Evolutionary conservation across 2,329 filamentous ascomycete species (phyloP).

Genomic region (Seiridium unicorne): DNA sequence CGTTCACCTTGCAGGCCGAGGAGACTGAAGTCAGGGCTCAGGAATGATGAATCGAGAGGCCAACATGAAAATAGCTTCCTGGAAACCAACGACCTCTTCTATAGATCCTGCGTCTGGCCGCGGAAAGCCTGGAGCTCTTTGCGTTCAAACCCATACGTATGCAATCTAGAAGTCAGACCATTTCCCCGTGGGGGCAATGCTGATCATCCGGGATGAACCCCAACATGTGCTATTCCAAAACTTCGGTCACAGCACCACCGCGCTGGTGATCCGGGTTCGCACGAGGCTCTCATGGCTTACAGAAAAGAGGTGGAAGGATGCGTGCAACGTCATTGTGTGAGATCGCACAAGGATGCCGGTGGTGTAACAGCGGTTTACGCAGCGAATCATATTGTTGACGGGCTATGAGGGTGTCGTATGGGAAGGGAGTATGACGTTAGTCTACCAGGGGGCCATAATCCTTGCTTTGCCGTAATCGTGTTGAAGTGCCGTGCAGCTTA

Average conservation of each 20-base stretch:
- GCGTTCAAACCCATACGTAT: no score
- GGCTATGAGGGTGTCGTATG: neutral
- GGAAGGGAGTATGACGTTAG: neutral
- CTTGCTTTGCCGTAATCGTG: neutral
- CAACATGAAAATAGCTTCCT: neutral
- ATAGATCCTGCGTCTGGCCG: neutral
- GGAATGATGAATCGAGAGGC: neutral
- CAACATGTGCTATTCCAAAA: neutral
- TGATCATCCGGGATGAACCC: slow-evolving; percentile 2
- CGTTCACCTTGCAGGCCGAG: neutral
- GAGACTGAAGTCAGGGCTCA: neutral
- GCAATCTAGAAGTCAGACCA: neutral
- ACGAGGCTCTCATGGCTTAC: neutral
- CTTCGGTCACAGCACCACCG: neutral
- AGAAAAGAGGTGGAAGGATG: neutral
- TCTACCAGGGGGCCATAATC: neutral
- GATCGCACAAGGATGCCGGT: neutral
- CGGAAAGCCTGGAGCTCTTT: no score
- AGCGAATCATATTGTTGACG: neutral
- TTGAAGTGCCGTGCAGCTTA: neutral
- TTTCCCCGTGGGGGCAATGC: neutral
- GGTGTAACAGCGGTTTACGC: neutral
- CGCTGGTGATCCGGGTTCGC: neutral
- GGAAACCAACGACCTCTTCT: neutral
- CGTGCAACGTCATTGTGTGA: neutral